phyloP scores from a whole-genome alignment of 2,329 filamentous ascomycete species.

The Trichoderma aggressivum region DNA sequence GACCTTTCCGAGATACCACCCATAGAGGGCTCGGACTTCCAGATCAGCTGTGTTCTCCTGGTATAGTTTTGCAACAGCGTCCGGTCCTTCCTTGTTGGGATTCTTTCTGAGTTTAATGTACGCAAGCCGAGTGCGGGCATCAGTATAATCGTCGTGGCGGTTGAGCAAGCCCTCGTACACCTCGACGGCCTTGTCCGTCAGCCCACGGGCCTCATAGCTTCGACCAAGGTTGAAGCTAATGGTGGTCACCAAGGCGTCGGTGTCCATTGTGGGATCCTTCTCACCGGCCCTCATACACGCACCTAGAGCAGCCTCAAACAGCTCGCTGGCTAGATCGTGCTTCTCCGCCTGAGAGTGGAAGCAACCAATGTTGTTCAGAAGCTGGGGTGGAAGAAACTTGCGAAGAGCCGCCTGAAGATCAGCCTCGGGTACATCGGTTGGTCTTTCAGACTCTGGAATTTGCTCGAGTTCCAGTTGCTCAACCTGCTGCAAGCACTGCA shows the following conservation, averaged over 20 bases:
- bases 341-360: conserved; percentile 90
- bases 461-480: conserved; percentile 85
- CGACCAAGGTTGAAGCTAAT: conserved; percentile 96
- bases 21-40: conserved; percentile 88
- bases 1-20: conserved; percentile 87
- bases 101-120: conserved; percentile 83
- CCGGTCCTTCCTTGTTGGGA: conserved; percentile 81
- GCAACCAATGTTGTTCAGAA: conserved; percentile 96
- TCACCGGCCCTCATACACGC: conserved; percentile 81
- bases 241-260: conserved; percentile 87
- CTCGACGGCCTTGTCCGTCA: conserved; percentile 77
- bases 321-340: conserved; percentile 71
- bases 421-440: conserved; percentile 54
- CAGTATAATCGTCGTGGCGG: conserved; percentile 87
- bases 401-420: conserved; percentile 61
- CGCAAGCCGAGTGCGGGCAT: conserved; percentile 82
- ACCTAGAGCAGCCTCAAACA: conserved; percentile 88
- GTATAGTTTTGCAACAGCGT: conserved; percentile 80
- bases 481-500: conserved; percentile 88
- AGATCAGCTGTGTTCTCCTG: conserved; percentile 80
- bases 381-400: conserved; percentile 78
- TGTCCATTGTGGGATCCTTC: conserved; percentile 72
- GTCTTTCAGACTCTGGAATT: conserved; percentile 66
- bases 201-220: conserved; percentile 82
- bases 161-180: conserved; percentile 84